phyloP scores from a whole-genome alignment of 768 basidiomycete species.

The Chalciporus piperatus region DNA sequence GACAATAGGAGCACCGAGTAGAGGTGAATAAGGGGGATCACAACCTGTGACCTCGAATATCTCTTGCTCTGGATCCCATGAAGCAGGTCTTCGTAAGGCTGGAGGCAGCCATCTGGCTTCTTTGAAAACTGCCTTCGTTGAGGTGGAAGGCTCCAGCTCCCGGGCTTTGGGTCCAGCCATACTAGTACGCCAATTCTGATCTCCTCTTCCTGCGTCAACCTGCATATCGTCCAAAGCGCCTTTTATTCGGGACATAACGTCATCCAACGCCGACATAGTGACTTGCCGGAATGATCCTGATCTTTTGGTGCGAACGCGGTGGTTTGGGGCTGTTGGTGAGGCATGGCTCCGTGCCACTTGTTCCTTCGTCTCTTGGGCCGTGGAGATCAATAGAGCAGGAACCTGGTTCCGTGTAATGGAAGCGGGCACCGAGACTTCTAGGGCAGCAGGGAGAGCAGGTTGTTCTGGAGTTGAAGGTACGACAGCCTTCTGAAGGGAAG shows the following conservation, averaged over 20 bases:
- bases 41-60: conserved; percentile 44
- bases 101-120: conserved; percentile 58
- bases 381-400: neutral
- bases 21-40: conserved; percentile 50
- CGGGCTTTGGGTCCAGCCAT: conserved; percentile 22
- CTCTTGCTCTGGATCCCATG: conserved; percentile 41
- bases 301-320: conserved; percentile 22
- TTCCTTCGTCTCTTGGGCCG: conserved; percentile 15
- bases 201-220: conserved; percentile 34
- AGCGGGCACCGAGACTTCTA: conserved; percentile 11
- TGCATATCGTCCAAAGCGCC: conserved; percentile 75
- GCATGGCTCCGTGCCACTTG: conserved; percentile 15
- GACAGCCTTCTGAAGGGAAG: conserved; percentile 38
- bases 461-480: conserved; percentile 18
- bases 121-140: conserved; percentile 24
- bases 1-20: conserved; percentile 39
- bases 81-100: conserved; percentile 39
- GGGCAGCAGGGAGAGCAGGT: conserved; percentile 11
- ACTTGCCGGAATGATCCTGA: conserved; percentile 41
- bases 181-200: conserved; percentile 21
- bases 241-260: conserved; percentile 83
- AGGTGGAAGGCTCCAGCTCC: conserved; percentile 13
- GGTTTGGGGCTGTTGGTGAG: conserved; percentile 14
- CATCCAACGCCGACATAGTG: conserved; percentile 73
- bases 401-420: conserved; percentile 10